Evolutionary conservation across 805 yeast genomes (phyloP).

Genomic region (Barnettozyma vustinii): DNA sequence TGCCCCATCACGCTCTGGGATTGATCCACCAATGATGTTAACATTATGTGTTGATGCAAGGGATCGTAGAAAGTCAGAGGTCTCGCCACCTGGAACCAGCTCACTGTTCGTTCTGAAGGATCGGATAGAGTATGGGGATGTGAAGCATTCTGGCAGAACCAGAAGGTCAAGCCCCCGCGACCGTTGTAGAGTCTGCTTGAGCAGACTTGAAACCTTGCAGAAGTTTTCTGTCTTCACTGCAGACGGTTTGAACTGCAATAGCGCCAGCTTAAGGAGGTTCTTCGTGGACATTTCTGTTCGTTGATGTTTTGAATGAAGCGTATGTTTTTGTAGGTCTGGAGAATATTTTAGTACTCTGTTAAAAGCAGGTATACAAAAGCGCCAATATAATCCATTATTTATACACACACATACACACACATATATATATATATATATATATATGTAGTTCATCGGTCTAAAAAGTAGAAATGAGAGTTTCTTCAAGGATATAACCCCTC

Average conservation of each 20-base stretch:
- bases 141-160: slow-evolving; percentile 92
- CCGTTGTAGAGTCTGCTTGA: slow-evolving; percentile 50
- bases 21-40: slow-evolving; percentile 83
- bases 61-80: slow-evolving; percentile 51
- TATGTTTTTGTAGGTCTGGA: background rate
- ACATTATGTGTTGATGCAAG: slow-evolving; percentile 64
- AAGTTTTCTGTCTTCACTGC: slow-evolving; percentile 73
- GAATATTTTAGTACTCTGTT: background rate
- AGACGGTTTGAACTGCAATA: slow-evolving; percentile 70
- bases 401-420: no score
- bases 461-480: background rate
- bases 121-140: slow-evolving; percentile 85
- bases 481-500: background rate
- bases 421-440: no score
- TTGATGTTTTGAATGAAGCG: background rate
- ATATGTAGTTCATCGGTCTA: no score
- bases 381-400: no score
- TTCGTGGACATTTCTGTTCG: background rate
- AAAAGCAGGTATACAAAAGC: no score
- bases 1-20: slow-evolving; percentile 63
- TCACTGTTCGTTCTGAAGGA: slow-evolving; percentile 87
- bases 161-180: slow-evolving; percentile 67
- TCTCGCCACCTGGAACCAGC: slow-evolving; percentile 63
- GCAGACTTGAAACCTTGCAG: slow-evolving; percentile 50
- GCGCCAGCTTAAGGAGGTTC: slow-evolving; percentile 55